These are phyloP conservation scores for Paramecium sonneborni DNA, from an alignment of 73 alveolate species.

Conservation along the genomic window DNA sequence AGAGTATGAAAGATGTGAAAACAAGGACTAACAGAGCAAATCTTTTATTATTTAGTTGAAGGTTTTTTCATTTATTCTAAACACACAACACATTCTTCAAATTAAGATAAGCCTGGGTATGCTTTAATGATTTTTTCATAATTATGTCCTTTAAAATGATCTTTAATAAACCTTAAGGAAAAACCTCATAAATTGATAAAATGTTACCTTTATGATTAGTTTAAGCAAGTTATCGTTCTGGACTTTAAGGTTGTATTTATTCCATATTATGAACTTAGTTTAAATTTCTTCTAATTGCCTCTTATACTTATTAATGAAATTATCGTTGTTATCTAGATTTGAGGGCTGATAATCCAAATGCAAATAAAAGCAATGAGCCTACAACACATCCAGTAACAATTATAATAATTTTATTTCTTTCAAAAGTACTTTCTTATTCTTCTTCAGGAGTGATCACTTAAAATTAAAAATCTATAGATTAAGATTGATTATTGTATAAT, in stretches of 20 bases:
- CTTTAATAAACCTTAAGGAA: neutral
- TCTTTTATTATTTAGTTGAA: neutral
- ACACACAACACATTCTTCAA: conserved; percentile 49
- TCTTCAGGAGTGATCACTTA: neutral
- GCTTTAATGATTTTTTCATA: neutral
- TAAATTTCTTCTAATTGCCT: neutral
- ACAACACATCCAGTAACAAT: conserved; percentile 26
- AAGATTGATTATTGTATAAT: neutral
- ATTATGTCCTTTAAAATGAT: conserved; percentile 11
- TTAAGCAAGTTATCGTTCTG: neutral
- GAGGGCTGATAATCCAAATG: neutral
- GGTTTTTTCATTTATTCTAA: neutral
- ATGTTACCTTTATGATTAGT: neutral
- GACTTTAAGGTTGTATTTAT: neutral
- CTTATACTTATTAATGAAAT: neutral
- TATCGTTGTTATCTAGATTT: conserved; percentile 19
- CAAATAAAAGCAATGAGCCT: neutral
- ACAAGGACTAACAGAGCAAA: conserved; percentile 44
- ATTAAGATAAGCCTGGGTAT: neutral
- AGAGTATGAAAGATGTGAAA: neutral
- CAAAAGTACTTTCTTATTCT: neutral
- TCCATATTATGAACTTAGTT: neutral
- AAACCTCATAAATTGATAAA: neutral
- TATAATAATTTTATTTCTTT: neutral
- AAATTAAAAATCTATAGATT: neutral